phyloP scores from a whole-genome alignment of 1,284 basidiomycete species.

The Vanrija sp. region DNA sequence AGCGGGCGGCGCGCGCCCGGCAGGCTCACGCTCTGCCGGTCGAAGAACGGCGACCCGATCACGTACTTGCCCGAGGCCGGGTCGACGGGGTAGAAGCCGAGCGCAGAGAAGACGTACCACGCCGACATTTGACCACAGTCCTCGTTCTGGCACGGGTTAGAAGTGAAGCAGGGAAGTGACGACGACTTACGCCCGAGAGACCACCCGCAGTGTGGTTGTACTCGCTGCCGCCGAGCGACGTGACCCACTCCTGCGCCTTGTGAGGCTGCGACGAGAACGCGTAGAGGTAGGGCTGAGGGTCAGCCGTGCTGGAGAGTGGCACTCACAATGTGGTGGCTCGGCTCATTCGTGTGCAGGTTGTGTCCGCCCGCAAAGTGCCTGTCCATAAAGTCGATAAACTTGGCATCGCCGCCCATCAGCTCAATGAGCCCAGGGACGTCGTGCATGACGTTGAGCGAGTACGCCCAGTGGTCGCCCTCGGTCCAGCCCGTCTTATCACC shows the following conservation, averaged over 20 bases:
- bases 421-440: conserved; percentile 63
- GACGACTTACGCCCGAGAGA: conserved; percentile 48
- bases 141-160: conserved; percentile 60
- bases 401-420: conserved; percentile 61
- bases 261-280: conserved; percentile 64
- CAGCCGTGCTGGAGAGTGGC: background rate
- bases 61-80: conserved; percentile 70
- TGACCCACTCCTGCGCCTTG: conserved; percentile 66
- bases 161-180: background rate
- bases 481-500: conserved; percentile 69
- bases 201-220: conserved; percentile 61
- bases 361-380: conserved; percentile 74
- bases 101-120: conserved; percentile 75
- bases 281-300: conserved; percentile 64
- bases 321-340: conserved; percentile 42
- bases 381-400: conserved; percentile 66
- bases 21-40: conserved; percentile 58
- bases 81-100: conserved; percentile 84
- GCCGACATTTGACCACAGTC: conserved; percentile 86
- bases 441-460: conserved; percentile 65
- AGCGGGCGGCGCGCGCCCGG: conserved; percentile 44
- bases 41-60: conserved; percentile 71
- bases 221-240: conserved; percentile 60
- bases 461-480: conserved; percentile 79
- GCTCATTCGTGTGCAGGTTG: conserved; percentile 80